Base-by-base conservation (phyloP, 1,284 basidiomycete genomes). In the Ceratobasidium sp. region DNA sequence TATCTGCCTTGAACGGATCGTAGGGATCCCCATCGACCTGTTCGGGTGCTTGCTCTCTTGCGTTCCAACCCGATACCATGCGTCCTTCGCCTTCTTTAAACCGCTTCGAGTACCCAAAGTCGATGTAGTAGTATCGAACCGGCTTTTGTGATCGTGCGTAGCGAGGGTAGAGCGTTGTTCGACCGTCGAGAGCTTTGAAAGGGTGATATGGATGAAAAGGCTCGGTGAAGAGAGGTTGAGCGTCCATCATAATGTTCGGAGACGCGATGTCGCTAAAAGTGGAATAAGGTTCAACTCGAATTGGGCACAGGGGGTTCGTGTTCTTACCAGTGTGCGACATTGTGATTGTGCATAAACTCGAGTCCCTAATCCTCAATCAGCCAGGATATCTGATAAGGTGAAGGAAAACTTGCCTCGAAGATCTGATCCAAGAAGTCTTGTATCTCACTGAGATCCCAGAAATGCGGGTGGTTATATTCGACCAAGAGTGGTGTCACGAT, bases 51-150 rank as follows among this genome's bases (percentile, higher is more conserved):
- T 10, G 12, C 46, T 70, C 67, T 21, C 67, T 41, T 21, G 67
- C 67, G 3, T 23, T 14, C 30, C 5, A 9, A 3, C 67, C 67
- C 12, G 26, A 5, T 3, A 48, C 28, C 1, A 59, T n/a, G 23
- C 30, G 39, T 3, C 16, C 16, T n/a, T 41, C 4, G 53, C 26
- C 36, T 12, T 70, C 53, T 1, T n/a, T 28, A 14, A 70, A 70
- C 53, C 67, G 58, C 41, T 70, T 70, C 12, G 53, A 39, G 30
- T 70, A 70, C 1, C 67, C 67, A n/a, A 70, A 59, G 55, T 70
- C 67, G 14, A 70, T 70, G 43, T 46, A 70, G 30, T 58, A 70
- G 32, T 70, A 71, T 10, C 67, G 67, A 1, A 71, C 46, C 1
- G 39, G 39, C 21, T 28, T 45, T 10, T 71, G 30, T 8, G 55